Base-by-base conservation (phyloP, 2,329 filamentous ascomycete species). In the Talaromyces amestolkiae region DNA sequence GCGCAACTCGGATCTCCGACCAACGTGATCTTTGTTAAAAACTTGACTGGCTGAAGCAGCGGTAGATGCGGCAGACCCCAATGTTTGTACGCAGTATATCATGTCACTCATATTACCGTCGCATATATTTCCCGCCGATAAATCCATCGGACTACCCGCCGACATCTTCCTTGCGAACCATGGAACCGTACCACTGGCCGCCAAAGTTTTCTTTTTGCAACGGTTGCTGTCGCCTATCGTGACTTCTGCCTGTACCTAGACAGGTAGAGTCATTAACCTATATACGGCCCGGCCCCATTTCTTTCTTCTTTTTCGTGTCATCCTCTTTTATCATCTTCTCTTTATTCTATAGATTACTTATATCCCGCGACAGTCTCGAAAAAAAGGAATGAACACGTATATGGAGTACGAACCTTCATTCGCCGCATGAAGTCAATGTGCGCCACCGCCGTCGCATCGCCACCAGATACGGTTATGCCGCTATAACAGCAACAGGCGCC, bases 401-500 rank as follows among this genome's bases (percentile, higher is more conserved):
- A 47, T 19, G 10, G 8, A 47, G n/a, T 49, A 24, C 22, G 45
- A 47, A 47, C 5, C 45, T 24, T 6, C 11, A 3, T 53, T 56
- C 37, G 53, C 33, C 53, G 53, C 56, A 45, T 43, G 37, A 59
- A 59, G 56, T 59, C 56, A 59, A 59, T 59, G 10, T 58, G 19
- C 56, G 56, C 56, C 56, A 59, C 56, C 13, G 43, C 15, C 31
- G 37, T 37, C 53, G 33, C 54, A 58, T 59, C 56, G 35, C 56
- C 56, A 59, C 56, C 27, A 27, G 56, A 45, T 45, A 27, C 4
- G 27, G 27, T 7, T 7, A 24, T 59, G 37, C 56, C 39, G 15
- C 1, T 59, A 22, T 43, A 58, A 17, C 15, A 58, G 7, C 33
- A 6, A 37, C 10, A 31, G 11, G 7, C 22, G 2, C 24, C 51